Conservation (phyloP, 495 filamentous ascomycete genomes). For the Penicillium chermesinum region DNA sequence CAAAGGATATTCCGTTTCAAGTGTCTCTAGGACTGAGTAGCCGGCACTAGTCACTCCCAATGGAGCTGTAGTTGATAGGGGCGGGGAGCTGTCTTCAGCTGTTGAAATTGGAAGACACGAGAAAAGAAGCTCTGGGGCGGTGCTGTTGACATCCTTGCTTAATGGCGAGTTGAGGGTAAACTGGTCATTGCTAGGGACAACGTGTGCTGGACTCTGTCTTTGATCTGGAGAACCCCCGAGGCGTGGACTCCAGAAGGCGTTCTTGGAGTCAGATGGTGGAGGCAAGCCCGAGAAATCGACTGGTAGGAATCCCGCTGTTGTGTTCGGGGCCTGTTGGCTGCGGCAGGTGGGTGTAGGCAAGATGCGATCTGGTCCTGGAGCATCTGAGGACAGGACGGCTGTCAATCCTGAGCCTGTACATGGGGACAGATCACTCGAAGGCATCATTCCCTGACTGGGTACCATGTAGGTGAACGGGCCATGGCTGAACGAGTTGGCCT, state of each 20-base stretch:
- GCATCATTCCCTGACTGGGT: conserved; percentile 16
- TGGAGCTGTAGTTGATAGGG: conserved; percentile 7
- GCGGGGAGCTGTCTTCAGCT: conserved; percentile 5
- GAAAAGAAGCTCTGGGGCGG: conserved; percentile 28
- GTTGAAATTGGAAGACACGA: conserved; percentile 25
- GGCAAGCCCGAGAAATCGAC: conserved; percentile 13
- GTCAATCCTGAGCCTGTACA: conserved; percentile 16
- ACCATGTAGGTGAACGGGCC: conserved; percentile 28
- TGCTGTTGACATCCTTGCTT: conserved; percentile 15
- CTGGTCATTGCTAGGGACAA: conserved; percentile 14
- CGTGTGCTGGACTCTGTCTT: conserved; percentile 2
- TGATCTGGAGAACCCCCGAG: background rate
- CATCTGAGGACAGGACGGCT: conserved; percentile 18
- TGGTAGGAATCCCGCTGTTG: conserved; percentile 1
- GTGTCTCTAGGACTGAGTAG: conserved; percentile 17
- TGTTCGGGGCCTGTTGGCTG: conserved; percentile 13
- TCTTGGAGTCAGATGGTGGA: conserved; percentile 11
- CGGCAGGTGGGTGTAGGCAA: conserved; percentile 33
- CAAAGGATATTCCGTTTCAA: conserved; percentile 21
- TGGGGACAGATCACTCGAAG: conserved; percentile 18
- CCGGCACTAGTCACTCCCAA: conserved; percentile 5
- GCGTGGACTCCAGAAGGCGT: conserved; percentile 14
- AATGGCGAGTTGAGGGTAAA: conserved; percentile 15
- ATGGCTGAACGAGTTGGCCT: conserved; percentile 19
- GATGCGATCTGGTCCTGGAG: conserved; percentile 28